phyloP scores from a whole-genome alignment of 371 early-diverging fungal genomes.

The Mucor circinelloides region DNA sequence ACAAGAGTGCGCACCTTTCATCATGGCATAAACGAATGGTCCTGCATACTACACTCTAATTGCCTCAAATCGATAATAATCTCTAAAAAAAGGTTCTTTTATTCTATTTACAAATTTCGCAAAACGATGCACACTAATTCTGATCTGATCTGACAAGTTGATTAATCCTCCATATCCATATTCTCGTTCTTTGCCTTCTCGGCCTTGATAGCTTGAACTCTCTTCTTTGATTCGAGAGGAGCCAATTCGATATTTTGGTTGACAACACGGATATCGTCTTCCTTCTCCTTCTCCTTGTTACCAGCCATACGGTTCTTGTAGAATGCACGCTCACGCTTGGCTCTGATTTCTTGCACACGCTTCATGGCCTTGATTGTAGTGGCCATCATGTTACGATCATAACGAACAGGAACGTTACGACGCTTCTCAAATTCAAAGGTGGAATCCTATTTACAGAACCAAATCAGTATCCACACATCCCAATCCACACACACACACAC shows the following conservation, averaged over 20 bases:
- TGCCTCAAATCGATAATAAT: too few relatives aligned
- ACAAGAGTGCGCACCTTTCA: too few relatives aligned
- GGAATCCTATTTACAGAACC: constrained; percentile 71
- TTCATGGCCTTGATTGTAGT: constrained; percentile 97
- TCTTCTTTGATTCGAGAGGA: constrained; percentile 64
- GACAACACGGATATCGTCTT: constrained; percentile 74
- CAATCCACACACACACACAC: neutral
- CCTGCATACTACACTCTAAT: too few relatives aligned
- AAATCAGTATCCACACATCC: neutral
- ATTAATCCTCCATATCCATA: constrained; percentile 66
- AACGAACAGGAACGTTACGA: constrained; percentile 94
- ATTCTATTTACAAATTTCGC: constrained; percentile 1
- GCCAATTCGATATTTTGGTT: constrained; percentile 87
- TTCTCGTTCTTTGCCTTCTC: constrained; percentile 50
- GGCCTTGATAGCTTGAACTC: constrained; percentile 62
- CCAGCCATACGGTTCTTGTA: constrained; percentile 86
- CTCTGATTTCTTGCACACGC: constrained; percentile 90
- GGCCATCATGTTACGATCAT: constrained; percentile 94
- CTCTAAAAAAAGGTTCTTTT: neutral
- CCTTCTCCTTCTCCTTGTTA: constrained; percentile 76
- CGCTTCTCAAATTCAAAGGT: constrained; percentile 98
- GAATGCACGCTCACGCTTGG: constrained; percentile 90
- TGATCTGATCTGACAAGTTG: neutral
- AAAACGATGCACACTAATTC: neutral
- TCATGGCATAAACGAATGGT: too few relatives aligned